Percentiles rank a stretch among this genome's conserved stretches.
phyloP scores from a whole-genome alignment of 2,329 filamentous ascomycete species.

The Diaporthe sp. region DNA sequence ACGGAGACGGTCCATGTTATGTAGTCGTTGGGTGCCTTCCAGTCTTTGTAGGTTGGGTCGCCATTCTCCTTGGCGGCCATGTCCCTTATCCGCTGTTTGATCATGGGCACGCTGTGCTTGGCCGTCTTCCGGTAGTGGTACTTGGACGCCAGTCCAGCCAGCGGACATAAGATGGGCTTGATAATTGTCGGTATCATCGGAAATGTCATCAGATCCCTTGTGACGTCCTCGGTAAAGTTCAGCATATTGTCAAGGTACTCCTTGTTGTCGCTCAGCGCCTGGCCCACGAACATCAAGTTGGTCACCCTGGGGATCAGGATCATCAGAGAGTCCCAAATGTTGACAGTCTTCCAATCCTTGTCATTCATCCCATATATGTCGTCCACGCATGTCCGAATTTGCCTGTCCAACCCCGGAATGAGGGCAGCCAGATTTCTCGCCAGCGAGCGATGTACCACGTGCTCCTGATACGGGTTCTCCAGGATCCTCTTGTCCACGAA shows the following conservation, averaged over 20 bases:
- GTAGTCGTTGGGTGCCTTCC: constrained; percentile 67
- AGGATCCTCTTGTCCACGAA: constrained; percentile 56
- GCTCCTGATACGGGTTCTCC: constrained; percentile 56
- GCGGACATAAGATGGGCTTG: constrained; percentile 63
- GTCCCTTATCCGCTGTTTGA: constrained; percentile 62
- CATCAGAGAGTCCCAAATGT: constrained; percentile 61
- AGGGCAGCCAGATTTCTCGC: constrained; percentile 56
- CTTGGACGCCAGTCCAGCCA: constrained; percentile 61
- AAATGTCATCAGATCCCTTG: constrained; percentile 61
- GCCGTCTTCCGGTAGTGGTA: constrained; percentile 62
- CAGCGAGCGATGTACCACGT: constrained; percentile 60
- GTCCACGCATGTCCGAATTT: constrained; percentile 55
- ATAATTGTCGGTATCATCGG: constrained; percentile 61
- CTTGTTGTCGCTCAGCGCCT: constrained; percentile 56
- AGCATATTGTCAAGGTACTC: constrained; percentile 62
- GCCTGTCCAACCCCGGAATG: constrained; percentile 58
- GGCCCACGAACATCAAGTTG: constrained; percentile 59
- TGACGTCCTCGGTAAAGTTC: constrained; percentile 64
- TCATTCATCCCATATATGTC: constrained; percentile 51
- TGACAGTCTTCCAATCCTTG: constrained; percentile 55
- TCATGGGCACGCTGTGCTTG: constrained; percentile 60
- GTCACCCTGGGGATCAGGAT: constrained; percentile 59
- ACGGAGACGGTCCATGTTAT: constrained; percentile 70
- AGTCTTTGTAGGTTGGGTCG: constrained; percentile 57
- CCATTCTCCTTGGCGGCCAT: constrained; percentile 58